Conservation (phyloP, 2,329 filamentous ascomycete genomes). For the Aschersonia sp. region DNA sequence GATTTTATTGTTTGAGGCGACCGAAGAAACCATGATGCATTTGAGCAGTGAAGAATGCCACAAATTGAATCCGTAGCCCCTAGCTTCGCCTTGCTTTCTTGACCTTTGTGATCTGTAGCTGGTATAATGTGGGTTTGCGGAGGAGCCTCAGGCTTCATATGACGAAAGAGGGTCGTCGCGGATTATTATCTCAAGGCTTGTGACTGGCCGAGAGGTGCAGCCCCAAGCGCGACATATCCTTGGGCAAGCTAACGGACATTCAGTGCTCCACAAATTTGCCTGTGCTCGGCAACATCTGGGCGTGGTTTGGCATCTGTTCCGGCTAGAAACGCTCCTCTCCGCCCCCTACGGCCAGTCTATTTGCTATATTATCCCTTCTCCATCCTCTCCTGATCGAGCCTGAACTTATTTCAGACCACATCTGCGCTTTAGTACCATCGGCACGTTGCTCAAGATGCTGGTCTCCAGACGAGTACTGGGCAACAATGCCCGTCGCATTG, state of each 20-base stretch:
- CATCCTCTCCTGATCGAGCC: no score
- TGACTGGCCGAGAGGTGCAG: slow-evolving; percentile 9
- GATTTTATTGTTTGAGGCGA: no score
- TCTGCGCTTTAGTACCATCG: slow-evolving; percentile 10
- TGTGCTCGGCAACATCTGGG: slow-evolving; percentile 8
- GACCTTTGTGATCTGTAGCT: no score
- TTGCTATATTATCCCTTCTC: no score
- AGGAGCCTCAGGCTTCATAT: neutral
- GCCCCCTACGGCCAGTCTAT: slow-evolving; percentile 2
- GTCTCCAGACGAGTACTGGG: slow-evolving; percentile 58
- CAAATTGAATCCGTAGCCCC: no score
- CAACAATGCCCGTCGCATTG: slow-evolving; percentile 44
- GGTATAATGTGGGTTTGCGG: no score
- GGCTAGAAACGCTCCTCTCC: slow-evolving; percentile 14
- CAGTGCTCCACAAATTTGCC: slow-evolving; percentile 3
- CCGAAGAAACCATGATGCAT: no score
- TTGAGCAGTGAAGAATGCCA: no score
- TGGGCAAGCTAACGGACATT: neutral
- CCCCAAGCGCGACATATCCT: neutral
- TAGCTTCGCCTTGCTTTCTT: no score
- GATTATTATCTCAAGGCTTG: slow-evolving; percentile 11
- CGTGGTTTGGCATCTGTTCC: slow-evolving; percentile 4
- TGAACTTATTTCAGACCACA: no score
- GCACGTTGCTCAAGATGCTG: slow-evolving; percentile 39
- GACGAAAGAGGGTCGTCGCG: neutral